Conservation (phyloP, 1,284 basidiomycete genomes). For the Termitomyces sp. region DNA sequence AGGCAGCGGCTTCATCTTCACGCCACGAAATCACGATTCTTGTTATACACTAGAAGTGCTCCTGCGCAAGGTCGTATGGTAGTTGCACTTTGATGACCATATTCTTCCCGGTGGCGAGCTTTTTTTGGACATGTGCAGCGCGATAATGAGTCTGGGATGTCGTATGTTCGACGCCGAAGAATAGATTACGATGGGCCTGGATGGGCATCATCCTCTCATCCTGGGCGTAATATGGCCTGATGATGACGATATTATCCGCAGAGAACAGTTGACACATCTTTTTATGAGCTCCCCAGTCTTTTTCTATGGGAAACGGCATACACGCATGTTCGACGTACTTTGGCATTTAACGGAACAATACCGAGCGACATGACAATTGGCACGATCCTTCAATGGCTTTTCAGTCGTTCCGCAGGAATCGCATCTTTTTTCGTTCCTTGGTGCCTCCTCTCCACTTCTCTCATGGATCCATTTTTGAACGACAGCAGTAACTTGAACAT, state of each 20-base stretch:
- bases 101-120: slow-evolving; percentile 27
- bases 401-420: slow-evolving; percentile 30
- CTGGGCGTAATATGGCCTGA: slow-evolving; percentile 40
- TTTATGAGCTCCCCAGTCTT: slow-evolving; percentile 47
- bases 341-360: slow-evolving; percentile 55
- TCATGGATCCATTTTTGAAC: slow-evolving; percentile 45
- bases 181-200: slow-evolving; percentile 28
- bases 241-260: slow-evolving; percentile 33
- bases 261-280: slow-evolving; percentile 39
- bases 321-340: slow-evolving; percentile 28
- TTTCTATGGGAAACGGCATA: slow-evolving; percentile 24
- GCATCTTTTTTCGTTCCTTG: slow-evolving; percentile 37
- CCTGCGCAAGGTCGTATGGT: slow-evolving; percentile 23
- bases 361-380: slow-evolving; percentile 35
- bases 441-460: slow-evolving; percentile 37
- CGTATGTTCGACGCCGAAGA: slow-evolving; percentile 26
- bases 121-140: slow-evolving; percentile 24
- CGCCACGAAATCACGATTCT: slow-evolving; percentile 44
- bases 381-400: slow-evolving; percentile 36
- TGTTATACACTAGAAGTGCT: slow-evolving; percentile 42
- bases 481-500: slow-evolving; percentile 35
- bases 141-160: slow-evolving; percentile 22
- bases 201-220: slow-evolving; percentile 24
- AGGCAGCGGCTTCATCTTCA: slow-evolving; percentile 30
- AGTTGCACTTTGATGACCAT: slow-evolving; percentile 53